Evolutionary conservation across 2,329 filamentous ascomycete species (phyloP), one percentile per base, ranked within the genome.

Genomic region (Talaromyces sp.): DNA sequence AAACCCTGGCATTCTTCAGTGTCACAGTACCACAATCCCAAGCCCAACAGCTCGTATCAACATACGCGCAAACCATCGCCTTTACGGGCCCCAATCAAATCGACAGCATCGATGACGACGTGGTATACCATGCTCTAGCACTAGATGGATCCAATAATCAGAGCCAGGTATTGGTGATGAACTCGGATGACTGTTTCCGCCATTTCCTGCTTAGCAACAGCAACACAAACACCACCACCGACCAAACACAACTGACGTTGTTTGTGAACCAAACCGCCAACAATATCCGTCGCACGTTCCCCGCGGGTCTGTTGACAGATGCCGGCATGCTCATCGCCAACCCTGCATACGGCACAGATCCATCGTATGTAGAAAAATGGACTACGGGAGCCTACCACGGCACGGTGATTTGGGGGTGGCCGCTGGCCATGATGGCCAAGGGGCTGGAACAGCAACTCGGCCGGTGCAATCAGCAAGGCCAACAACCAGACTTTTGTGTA

Each of bases 391-490:
- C 82, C 0, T 89, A 87, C 65, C 86, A 89, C 61, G 86, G 85
- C 0, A 87, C 86, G 0, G 86, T 89, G 0, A 77, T 89, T 1
- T 89, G 85, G 86, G 81, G 80, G 52, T 89, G 85, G 85, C 86
- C 85, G 60, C 74, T 88, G 4, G 81, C 85, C 0, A 87, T 89
- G 81, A 87, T 88, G 82, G 86, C 83, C 0, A 80, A 80, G 9
- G 86, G 87, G 0, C 71, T 89, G 0, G 81, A 86, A 61, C 72
- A 79, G 2, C 86, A 89, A 66, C 76, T 89, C 5, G 78, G 68
- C 0, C 78, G 85, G 1, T 89, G 85, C 69, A 66, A 56, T 50
- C 27, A 8, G 42, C 4, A 31, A 50, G 23, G 12, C 9, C 18
- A 28, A 33, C n/a, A 18, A 10, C 81, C 81, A 23, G 78, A 78